Evolutionary conservation across 768 basidiomycete species (phyloP), one percentile per base, ranked within the genome.

Genomic region (Auricularia sp.): DNA sequence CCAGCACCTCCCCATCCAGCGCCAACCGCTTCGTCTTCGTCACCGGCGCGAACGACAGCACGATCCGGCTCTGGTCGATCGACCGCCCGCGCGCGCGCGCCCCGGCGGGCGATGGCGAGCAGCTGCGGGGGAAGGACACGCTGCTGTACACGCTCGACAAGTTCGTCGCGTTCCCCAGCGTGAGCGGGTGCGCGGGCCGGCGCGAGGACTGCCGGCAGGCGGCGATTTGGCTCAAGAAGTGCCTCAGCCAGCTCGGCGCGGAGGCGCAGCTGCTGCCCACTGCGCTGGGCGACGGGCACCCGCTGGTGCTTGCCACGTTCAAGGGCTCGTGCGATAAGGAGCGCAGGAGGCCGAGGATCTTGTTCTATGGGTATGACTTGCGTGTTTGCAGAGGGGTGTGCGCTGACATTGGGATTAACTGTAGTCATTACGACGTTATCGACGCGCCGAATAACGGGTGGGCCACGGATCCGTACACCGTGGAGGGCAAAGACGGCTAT

Each of bases 341-440:
- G 64, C 65, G 62, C 34, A 69, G 66, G 24, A 87, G 87, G 66
- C 90, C 85, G 6, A 82, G 95, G 4, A 81, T 98, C 2, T 77
- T 98, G 13, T 95, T 96, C 75, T 99, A 98, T 69, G 96, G 94
- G 87, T n/a, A n/a, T n/a, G n/a, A n/a, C n/a, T n/a, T n/a, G n/a
- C n/a, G n/a, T n/a, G n/a, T n/a, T n/a, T n/a, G n/a, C n/a, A n/a
- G n/a, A n/a, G n/a, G n/a, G n/a, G n/a, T n/a, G n/a, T n/a, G n/a
- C n/a, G n/a, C n/a, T n/a, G n/a, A n/a, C n/a, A n/a, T n/a, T n/a
- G n/a, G n/a, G n/a, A n/a, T n/a, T n/a, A n/a, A n/a, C n/a, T n/a
- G n/a, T n/a, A 92, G 92, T 2, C 97, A 99, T 73, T 99, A 98
- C 77, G 97, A 99, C 70, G 92, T 98, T n/a, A 92, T 98, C 61